Evolutionary conservation across 2,329 filamentous ascomycete species (phyloP).

Genomic region (Chaetomium olivaceum): DNA sequence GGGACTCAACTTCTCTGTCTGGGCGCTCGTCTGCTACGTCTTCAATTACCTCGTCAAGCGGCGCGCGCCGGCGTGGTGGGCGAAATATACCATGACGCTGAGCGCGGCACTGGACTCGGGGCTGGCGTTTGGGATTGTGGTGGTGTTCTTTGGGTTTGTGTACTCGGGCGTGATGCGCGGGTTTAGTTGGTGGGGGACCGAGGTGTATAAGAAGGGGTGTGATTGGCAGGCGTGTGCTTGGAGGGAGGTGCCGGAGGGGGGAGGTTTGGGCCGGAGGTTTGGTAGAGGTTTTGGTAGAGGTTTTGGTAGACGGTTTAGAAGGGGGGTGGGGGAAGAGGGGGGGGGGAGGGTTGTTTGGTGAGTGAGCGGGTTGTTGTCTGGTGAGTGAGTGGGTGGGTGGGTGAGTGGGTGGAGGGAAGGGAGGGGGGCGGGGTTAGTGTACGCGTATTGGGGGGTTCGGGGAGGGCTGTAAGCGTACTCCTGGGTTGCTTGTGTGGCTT

Average conservation of each 20-base stretch:
- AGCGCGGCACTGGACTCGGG: conserved; percentile 82
- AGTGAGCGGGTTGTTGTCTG: too few species aligned
- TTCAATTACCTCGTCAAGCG: conserved; percentile 78
- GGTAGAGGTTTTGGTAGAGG: too few species aligned
- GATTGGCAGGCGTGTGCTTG: conserved; percentile 83
- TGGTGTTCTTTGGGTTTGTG: conserved; percentile 85
- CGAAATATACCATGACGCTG: conserved; percentile 87
- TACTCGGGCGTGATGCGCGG: conserved; percentile 72
- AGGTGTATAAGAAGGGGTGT: conserved; percentile 80
- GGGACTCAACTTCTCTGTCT: conserved; percentile 84
- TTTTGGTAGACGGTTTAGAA: too few species aligned
- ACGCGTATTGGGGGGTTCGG: too few species aligned
- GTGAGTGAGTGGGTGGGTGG: neutral
- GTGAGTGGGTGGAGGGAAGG: too few species aligned
- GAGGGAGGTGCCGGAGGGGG: conserved; percentile 62
- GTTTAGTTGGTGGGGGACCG: conserved; percentile 87
- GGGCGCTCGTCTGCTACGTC: conserved; percentile 79
- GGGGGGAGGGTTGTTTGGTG: too few species aligned
- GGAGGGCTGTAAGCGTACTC: too few species aligned
- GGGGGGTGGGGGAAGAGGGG: neutral
- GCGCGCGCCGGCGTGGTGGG: conserved; percentile 76
- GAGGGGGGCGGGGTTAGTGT: too few species aligned
- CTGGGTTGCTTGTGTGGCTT: neutral
- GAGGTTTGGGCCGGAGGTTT: conserved; percentile 65
- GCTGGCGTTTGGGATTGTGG: conserved; percentile 76